Base-by-base conservation (phyloP, 139 green algal species). In the Pleodorina starrii region DNA sequence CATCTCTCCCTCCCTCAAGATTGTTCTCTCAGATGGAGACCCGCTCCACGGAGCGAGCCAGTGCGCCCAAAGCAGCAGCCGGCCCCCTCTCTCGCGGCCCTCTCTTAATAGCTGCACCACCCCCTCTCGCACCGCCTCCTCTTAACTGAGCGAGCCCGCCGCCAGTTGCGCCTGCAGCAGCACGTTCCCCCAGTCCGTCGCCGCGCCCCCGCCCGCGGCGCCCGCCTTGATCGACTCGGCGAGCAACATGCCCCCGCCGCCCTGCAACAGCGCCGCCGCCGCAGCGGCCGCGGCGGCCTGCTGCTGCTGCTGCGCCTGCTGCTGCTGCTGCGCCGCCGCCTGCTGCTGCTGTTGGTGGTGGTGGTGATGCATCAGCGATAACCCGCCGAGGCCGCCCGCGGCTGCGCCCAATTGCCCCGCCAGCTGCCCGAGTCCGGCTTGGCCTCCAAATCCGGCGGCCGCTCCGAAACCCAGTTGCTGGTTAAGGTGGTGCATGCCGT, bases 251-350 rank as follows among this genome's bases (percentile, higher is more conserved):
- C n/a, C 57, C 29, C 50, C 57, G 73, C 86, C 44, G 43, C 12
- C 43, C 86, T 82, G 63, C 40, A 48, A n/a, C 76, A 68, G 25
- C 42, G 38, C 29, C 51, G 36, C 50, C 0, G 60, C 87, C 6
- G 77, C 77, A 19, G 46, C 32, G 1, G 42, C 72, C 35, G 60
- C 81, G 5, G 71, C 54, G 4, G 68, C 63, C 42, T 78, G n/a
- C 42, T 82, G 83, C 48, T 88, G 60, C 83, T 88, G 89, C 38
- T 86, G 83, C 48, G 76, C 46, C n/a, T 85, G 40, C 21, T 80
- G 82, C 38, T 88, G 89, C 38, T 84, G 81, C 44, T n/a, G n/a
- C n/a, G n/a, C n/a, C n/a, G n/a, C n/a, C n/a, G n/a, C n/a, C n/a
- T n/a, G n/a, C n/a, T n/a, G n/a, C n/a, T n/a, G n/a, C n/a, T 81